A percentile compares a stretch with the other conserved stretches of the same genome.
phyloP scores from a whole-genome alignment of 139 green algal species.

The Chara braunii region DNA sequence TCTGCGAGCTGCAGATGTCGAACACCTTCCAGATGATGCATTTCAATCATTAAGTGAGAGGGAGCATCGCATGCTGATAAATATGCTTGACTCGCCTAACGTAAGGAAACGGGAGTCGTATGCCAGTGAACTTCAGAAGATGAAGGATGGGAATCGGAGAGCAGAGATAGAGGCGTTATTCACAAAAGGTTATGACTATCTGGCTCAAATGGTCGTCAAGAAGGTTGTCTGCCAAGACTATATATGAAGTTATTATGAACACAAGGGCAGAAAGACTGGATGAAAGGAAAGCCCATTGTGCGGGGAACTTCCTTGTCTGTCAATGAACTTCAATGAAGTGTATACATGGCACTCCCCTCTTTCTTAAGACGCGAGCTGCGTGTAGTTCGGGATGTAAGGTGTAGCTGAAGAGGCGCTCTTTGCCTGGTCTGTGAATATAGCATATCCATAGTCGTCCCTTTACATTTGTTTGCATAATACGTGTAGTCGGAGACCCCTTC shows the following conservation, averaged over 20 bases:
- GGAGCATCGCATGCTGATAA: slow-evolving; percentile 10
- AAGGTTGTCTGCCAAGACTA: slow-evolving; percentile 15
- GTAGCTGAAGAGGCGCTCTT: too few species aligned
- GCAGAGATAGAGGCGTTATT: slow-evolving; percentile 17
- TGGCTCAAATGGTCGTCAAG: neutral
- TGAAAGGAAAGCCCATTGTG: too few species aligned
- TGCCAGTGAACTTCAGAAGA: slow-evolving; percentile 3
- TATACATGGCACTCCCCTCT: too few species aligned
- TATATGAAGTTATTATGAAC: slow-evolving; percentile 10
- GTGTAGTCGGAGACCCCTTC: too few species aligned
- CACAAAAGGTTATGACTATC: slow-evolving; percentile 2
- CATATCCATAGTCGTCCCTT: too few species aligned
- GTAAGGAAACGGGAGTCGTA: neutral
- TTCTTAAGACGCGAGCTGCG: too few species aligned
- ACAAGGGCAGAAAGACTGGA: too few species aligned
- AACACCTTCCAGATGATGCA: slow-evolving; percentile 32
- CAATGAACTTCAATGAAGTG: too few species aligned
- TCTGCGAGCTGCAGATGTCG: slow-evolving; percentile 49
- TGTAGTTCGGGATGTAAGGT: too few species aligned
- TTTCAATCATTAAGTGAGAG: slow-evolving; percentile 42
- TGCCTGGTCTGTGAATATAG: too few species aligned
- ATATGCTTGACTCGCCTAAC: slow-evolving; percentile 7
- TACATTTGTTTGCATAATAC: too few species aligned
- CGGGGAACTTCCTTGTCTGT: too few species aligned
- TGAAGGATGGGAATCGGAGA: neutral